Conservation (phyloP, 225 moss, liverwort and hornwort genomes). For the Polytrichum commune region DNA sequence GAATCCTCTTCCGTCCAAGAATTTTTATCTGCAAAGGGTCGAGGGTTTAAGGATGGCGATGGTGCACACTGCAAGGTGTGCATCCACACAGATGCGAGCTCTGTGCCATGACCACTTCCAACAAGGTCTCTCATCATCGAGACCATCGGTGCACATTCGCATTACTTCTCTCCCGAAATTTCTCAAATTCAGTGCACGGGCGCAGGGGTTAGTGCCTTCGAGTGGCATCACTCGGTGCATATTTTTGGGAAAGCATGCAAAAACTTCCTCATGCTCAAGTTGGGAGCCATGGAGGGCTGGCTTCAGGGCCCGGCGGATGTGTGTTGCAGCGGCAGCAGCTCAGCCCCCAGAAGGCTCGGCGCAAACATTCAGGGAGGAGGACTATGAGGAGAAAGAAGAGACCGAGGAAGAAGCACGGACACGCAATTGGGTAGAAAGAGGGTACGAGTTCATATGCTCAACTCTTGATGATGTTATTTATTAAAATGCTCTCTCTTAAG, state of each 20-base stretch:
- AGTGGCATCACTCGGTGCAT: conserved; percentile 45
- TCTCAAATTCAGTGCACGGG: not conserved
- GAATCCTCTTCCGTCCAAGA: too few species aligned
- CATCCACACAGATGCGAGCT: conserved; percentile 1
- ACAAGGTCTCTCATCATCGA: not conserved
- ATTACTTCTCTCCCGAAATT: not conserved
- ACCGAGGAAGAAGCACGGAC: conserved; percentile 82
- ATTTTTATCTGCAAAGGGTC: not conserved
- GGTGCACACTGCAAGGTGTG: conserved; percentile 24
- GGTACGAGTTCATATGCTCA: conserved; percentile 26
- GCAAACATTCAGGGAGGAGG: conserved; percentile 49
- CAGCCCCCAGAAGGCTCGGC: conserved; percentile 29
- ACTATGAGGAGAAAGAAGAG: conserved; percentile 63
- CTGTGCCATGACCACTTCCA: conserved; percentile 8
- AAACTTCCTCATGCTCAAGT: not conserved
- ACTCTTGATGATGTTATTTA: too few species aligned
- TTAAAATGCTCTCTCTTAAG: not conserved
- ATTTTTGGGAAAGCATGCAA: conserved; percentile 21
- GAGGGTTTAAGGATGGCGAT: conserved; percentile 14
- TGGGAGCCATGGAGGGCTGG: not conserved
- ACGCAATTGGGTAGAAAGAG: conserved; percentile 84
- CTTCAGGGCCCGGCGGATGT: not conserved
- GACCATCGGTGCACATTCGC: not conserved
- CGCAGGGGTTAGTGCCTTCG: conserved; percentile 7
- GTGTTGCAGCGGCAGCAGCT: conserved; percentile 14